Evolutionary conservation across 805 yeast genomes (phyloP).

Genomic region (Hagleromyces aurorensis): DNA sequence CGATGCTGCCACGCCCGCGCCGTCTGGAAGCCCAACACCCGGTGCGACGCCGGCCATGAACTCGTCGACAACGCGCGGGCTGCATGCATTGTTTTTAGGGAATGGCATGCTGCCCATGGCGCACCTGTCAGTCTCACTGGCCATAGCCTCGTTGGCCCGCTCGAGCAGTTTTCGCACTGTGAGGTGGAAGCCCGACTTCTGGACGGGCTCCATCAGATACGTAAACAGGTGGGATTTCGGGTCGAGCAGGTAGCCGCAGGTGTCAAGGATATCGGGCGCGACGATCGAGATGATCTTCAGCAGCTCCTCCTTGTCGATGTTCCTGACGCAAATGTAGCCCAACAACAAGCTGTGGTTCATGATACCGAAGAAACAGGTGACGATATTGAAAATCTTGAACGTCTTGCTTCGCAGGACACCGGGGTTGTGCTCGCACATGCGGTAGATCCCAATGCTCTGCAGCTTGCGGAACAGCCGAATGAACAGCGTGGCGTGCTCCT

Average conservation of each 20-base stretch:
- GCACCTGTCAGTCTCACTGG: not conserved
- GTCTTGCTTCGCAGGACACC: constrained; percentile 11
- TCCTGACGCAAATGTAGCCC: constrained; percentile 9
- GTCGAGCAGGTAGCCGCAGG: constrained; percentile 11
- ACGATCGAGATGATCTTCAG: constrained; percentile 54
- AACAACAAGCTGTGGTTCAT: constrained; percentile 13
- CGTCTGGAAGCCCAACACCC: no score
- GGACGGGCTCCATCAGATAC: constrained; percentile 18
- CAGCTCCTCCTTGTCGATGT: constrained; percentile 50
- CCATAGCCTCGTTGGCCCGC: constrained; percentile 3
- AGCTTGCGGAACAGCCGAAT: constrained; percentile 12
- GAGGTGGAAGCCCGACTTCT: constrained; percentile 24
- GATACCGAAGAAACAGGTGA: constrained; percentile 14
- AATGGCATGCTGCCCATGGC: not conserved
- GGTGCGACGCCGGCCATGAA: no score
- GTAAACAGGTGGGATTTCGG: constrained; percentile 20
- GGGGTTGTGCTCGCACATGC: constrained; percentile 8
- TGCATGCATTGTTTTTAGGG: no score
- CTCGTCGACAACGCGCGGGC: no score
- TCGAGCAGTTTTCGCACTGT: constrained; percentile 17
- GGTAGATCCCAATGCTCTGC: constrained; percentile 6
- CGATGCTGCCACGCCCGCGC: no score
- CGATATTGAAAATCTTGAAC: constrained; percentile 12
- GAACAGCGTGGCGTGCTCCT: constrained; percentile 9
- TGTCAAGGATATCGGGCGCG: constrained; percentile 42